Evolutionary conservation across 148 eudicot species (phyloP).

Genomic region (Fagopyrum homotropicum): DNA sequence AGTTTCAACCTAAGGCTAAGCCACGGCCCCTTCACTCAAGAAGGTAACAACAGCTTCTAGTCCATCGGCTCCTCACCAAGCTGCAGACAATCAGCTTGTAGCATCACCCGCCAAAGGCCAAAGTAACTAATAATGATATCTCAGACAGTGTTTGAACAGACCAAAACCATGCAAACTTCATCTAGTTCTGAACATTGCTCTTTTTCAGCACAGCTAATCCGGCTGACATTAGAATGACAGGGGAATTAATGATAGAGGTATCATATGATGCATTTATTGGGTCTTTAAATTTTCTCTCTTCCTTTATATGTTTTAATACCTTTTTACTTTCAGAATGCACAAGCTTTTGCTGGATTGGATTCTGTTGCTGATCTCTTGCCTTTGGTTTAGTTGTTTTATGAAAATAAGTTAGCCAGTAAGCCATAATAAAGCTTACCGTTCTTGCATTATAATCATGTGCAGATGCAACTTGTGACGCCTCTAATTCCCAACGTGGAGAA

Average conservation of each 20-base stretch:
- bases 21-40: constrained; percentile 22
- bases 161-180: constrained; percentile 1
- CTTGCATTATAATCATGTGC: background rate
- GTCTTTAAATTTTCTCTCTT: background rate
- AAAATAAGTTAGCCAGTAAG: background rate
- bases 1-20: constrained; percentile 11
- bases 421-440: background rate
- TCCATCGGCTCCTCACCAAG: background rate
- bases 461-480: constrained; percentile 16
- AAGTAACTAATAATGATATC: constrained; percentile 11
- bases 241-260: constrained; percentile 32
- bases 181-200: background rate
- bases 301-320: background rate
- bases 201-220: constrained; percentile 10
- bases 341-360: constrained; percentile 27
- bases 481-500: constrained; percentile 20
- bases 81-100: constrained; percentile 16
- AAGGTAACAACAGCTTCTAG: constrained; percentile 18
- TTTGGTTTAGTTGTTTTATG: background rate
- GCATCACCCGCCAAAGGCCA: constrained; percentile 15
- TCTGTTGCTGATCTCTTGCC: constrained; percentile 25
- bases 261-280: background rate
- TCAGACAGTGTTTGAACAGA: constrained; percentile 12
- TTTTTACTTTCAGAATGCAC: constrained; percentile 28
- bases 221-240: constrained; percentile 11